Conservation (phyloP, 345 rosid genomes). For the Acer negundo region DNA sequence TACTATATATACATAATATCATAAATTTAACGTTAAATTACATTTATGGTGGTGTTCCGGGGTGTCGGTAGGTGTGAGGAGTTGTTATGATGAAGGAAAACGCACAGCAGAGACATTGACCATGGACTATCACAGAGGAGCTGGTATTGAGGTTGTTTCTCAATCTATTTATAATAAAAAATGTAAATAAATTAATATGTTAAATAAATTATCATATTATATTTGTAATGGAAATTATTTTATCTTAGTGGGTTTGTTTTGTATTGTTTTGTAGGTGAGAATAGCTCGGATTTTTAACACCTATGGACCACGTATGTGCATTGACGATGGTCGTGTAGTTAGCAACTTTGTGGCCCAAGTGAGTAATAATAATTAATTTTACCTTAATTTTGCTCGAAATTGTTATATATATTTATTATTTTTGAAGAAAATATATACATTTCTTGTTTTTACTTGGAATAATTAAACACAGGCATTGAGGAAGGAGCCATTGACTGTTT, state of each 20-base stretch:
- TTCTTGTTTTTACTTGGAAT: no score
- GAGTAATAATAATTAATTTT: not conserved
- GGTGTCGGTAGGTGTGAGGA: slow-evolving; percentile 58
- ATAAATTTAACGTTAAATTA: no score
- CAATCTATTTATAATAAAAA: not conserved
- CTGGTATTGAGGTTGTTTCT: slow-evolving; percentile 59
- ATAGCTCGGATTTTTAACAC: slow-evolving; percentile 89
- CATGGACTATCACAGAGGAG: slow-evolving; percentile 84
- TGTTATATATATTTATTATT: not conserved
- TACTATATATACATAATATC: no score
- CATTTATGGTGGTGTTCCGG: not conserved
- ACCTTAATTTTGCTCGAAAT: not conserved
- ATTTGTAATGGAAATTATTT: not conserved
- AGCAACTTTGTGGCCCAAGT: slow-evolving; percentile 92
- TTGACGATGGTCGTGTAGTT: slow-evolving; percentile 88
- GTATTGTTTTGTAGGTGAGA: slow-evolving; percentile 48
- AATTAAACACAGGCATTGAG: slow-evolving; percentile 54
- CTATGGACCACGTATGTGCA: slow-evolving; percentile 87
- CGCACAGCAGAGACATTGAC: slow-evolving; percentile 84
- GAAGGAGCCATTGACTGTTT: slow-evolving; percentile 86
- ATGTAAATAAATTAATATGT: no score
- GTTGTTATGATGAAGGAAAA: slow-evolving; percentile 87
- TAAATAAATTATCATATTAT: no score
- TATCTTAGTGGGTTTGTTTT: not conserved
- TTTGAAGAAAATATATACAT: not conserved